phyloP scores from a whole-genome alignment of 2,329 filamentous ascomycete genomes.

The Penicillium expansum region DNA sequence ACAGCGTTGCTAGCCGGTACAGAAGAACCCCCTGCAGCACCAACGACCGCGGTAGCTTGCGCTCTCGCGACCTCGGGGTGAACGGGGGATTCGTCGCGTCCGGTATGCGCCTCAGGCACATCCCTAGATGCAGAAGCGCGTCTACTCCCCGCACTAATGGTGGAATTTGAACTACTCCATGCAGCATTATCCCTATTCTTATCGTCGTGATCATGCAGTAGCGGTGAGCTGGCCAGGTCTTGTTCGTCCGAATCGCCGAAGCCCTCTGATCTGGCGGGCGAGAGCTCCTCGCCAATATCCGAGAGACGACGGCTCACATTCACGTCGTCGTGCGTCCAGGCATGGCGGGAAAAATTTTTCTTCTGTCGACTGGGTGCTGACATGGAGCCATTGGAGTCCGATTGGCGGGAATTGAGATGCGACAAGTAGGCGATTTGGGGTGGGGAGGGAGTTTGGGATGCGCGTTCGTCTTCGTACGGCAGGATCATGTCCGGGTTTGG shows the following conservation, averaged over 20 bases:
- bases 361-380: constrained; percentile 17
- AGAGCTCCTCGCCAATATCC: constrained; percentile 46
- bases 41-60: constrained; percentile 5
- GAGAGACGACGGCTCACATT: constrained; percentile 43
- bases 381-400: constrained; percentile 16
- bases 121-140: constrained; percentile 19
- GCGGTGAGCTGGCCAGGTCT: constrained; percentile 14
- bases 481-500: constrained; percentile 95
- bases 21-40: not conserved
- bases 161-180: constrained; percentile 40
- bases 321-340: constrained; percentile 38
- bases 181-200: constrained; percentile 45
- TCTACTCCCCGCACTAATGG: constrained; percentile 31
- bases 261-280: constrained; percentile 23
- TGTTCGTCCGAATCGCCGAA: constrained; percentile 15
- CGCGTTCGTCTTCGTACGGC: constrained; percentile 62
- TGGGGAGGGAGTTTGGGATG: constrained; percentile 51
- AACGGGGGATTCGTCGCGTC: constrained; percentile 6
- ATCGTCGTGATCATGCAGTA: constrained; percentile 52
- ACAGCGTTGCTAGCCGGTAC: constrained; percentile 23
- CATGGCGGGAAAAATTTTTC: constrained; percentile 34
- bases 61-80: constrained; percentile 7
- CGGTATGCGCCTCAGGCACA: constrained; percentile 7
- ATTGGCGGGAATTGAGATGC: constrained; percentile 39
- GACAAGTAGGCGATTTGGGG: constrained; percentile 49